Evolutionary conservation across 805 yeast species (phyloP), one percentile per base, ranked within the genome.

Genomic region (Teunomyces pallodes): DNA sequence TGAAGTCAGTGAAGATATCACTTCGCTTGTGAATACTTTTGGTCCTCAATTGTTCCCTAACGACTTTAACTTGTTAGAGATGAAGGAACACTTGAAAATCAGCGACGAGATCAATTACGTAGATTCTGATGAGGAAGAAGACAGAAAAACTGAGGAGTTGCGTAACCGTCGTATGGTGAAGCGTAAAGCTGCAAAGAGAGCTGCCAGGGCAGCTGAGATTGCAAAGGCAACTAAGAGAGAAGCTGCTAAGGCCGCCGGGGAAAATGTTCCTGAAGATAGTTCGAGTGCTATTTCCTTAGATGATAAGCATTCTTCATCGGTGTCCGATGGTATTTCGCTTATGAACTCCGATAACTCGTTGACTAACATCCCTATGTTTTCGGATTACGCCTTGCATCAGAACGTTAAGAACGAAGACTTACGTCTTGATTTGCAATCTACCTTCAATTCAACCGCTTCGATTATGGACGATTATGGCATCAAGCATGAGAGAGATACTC

Each of bases 1-100:
- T 36, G 77, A 76, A 51, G 74, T 92, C 50, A 81, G 88, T 16
- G 78, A 75, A 51, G 84, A 87, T 48, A 87, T 94, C 49, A 88
- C 96, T 0, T 87, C 84, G 36, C 65, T 82, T 4, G 90, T 92
- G 43, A 90, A 91, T 62, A 81, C 79, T 39, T 78, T 84, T 49
- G 98, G 97, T 0, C 94, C 96, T 4, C 80, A 84, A 59, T 66
- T 94, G 46, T 91, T 83, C 75, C 92, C 96, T 4, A 64, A 69
- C 39, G 97, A 91, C 67, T 87, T 91, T 61, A 85, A 85, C 54
- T 65, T 80, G 49, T 64, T 77, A 45, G 78, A 78, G 47, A 64
- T 75, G 52, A 75, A 74, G 50, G 71, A 76, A 50, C 62, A 65
- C 42, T 56, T 67, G 51, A 68, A 67, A 44, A 52, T 61, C 29